Percentiles rank a stretch among this genome's conserved stretches.
These are phyloP conservation scores for Candida andamanensis DNA, from an alignment of 805 yeast genomes.

Conservation along the genomic window DNA sequence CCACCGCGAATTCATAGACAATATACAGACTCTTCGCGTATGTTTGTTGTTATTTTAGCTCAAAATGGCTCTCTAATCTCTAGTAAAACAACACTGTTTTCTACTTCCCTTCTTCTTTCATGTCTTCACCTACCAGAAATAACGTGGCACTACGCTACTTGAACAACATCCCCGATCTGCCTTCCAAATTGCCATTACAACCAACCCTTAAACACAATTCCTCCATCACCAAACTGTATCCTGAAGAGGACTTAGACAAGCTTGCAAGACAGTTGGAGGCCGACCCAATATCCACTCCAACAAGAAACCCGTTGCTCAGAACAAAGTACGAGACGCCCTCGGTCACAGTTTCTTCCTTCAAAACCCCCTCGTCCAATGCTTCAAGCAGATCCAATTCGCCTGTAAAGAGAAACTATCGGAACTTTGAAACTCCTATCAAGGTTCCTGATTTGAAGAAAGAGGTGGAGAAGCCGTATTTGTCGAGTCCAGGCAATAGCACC, in stretches of 20 bases:
- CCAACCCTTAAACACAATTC: conserved; percentile 25
- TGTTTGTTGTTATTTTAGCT: no score
- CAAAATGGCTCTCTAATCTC: no score
- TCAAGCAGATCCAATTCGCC: conserved; percentile 17
- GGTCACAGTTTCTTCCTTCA: conserved; percentile 39
- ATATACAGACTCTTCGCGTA: neutral
- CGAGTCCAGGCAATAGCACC: conserved; percentile 26
- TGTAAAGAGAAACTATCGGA: conserved; percentile 8
- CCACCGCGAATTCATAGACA: neutral
- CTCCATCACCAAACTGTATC: conserved; percentile 11
- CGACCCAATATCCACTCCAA: conserved; percentile 18
- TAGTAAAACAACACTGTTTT: no score
- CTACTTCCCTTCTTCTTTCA: no score
- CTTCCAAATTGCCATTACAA: conserved; percentile 25
- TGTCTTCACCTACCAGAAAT: conserved; percentile 9
- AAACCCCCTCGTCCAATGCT: conserved; percentile 22
- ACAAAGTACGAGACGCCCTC: conserved; percentile 36
- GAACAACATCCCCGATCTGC: conserved; percentile 26
- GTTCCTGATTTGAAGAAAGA: conserved; percentile 10
- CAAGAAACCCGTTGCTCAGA: conserved; percentile 25
- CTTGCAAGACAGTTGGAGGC: conserved; percentile 34
- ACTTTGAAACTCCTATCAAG: conserved; percentile 8
- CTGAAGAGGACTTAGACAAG: conserved; percentile 33
- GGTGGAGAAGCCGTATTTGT: conserved; percentile 14
- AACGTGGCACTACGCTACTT: conserved; percentile 33